These are phyloP conservation scores for Trichoderma citrinoviride DNA, from an alignment of 2,329 filamentous ascomycete genomes.

Conservation along the genomic window DNA sequence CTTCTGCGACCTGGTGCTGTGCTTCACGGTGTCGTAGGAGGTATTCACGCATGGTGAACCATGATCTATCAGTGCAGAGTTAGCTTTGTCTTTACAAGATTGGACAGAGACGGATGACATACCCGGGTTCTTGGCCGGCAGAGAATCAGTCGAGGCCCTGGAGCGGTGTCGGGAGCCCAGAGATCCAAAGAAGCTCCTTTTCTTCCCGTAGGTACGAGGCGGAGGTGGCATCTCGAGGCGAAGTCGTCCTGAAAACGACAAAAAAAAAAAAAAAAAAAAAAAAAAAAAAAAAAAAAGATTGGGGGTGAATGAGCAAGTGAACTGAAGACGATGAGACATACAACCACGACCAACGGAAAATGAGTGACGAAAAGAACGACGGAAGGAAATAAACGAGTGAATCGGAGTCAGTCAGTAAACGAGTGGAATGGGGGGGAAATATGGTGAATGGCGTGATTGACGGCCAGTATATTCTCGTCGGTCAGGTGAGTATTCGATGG, in stretches of 20 bases:
- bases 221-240: constrained; percentile 29
- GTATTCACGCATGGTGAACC: constrained; percentile 2
- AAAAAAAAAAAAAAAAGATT: constrained; percentile 16
- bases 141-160: constrained; percentile 24
- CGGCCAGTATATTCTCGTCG: neutral
- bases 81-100: neutral
- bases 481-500: neutral
- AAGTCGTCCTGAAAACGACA: constrained; percentile 2
- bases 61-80: neutral
- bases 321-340: neutral
- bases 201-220: constrained; percentile 33
- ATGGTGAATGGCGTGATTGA: constrained; percentile 7
- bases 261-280: constrained; percentile 12
- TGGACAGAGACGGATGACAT: neutral
- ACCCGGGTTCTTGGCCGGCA: constrained; percentile 27
- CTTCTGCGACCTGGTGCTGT: constrained; percentile 16
- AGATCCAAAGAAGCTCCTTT: constrained; percentile 31
- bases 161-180: constrained; percentile 31
- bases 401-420: constrained; percentile 10
- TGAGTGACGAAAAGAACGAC: constrained; percentile 14
- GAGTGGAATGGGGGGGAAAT: constrained; percentile 2
- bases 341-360: constrained; percentile 15
- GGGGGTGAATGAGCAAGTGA: constrained; percentile 6
- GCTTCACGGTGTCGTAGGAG: constrained; percentile 22
- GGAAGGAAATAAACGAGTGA: constrained; percentile 19